phyloP scores from a whole-genome alignment of 106 monocot species.

The Dioscorea alata region DNA sequence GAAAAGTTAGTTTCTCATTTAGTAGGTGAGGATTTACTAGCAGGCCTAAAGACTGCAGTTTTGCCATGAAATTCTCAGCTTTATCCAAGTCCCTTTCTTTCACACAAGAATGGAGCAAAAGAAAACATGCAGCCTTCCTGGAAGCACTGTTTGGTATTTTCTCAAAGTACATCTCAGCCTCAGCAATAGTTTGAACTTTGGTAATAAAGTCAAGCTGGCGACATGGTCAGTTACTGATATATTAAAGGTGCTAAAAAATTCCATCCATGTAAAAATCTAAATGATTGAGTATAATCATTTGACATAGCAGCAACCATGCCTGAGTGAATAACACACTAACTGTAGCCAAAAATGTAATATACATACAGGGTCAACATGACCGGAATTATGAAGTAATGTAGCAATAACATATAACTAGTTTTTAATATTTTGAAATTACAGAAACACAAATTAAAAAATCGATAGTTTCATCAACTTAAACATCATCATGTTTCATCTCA shows the following conservation, averaged over 20 bases:
- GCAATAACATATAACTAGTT: no score
- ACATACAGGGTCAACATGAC: no score
- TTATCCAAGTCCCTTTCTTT: conserved; percentile 35
- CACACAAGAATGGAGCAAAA: conserved; percentile 67
- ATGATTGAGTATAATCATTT: conserved; percentile 18
- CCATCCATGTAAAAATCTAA: conserved; percentile 84
- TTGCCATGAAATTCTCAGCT: conserved; percentile 56
- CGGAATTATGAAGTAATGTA: no score
- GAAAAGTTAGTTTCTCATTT: conserved; percentile 36
- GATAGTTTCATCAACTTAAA: no score
- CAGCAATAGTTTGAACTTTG: conserved; percentile 34
- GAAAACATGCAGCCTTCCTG: conserved; percentile 48
- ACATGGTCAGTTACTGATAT: conserved; percentile 56
- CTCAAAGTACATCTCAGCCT: conserved; percentile 67
- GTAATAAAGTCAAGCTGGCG: conserved; percentile 49
- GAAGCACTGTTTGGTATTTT: conserved; percentile 30
- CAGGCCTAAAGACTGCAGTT: conserved; percentile 41
- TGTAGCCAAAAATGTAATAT: neutral
- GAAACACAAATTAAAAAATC: no score
- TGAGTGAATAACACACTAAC: neutral
- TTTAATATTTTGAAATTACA: no score
- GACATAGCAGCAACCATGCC: conserved; percentile 1
- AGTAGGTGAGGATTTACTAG: conserved; percentile 48
- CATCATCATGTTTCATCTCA: no score
- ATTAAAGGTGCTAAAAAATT: conserved; percentile 23